Evolutionary conservation across 1,284 basidiomycete species (phyloP), one percentile per base, ranked within the genome.

Genomic region (Cutaneotrichosporon mucoides): DNA sequence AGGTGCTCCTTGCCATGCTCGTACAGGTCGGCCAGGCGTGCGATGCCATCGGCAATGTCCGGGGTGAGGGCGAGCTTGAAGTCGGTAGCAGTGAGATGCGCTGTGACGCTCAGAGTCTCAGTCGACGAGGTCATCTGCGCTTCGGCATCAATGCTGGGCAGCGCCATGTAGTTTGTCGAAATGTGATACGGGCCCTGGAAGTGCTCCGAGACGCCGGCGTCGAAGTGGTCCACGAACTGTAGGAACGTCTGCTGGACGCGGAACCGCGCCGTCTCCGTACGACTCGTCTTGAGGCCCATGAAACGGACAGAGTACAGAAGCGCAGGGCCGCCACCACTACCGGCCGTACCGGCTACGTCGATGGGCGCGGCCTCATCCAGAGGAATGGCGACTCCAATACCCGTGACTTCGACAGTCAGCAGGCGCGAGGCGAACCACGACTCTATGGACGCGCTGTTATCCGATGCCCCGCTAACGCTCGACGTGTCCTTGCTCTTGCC

Each of bases 21-120:
- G 76, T 93, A 95, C 35, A 95, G 89, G 64, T 92, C 89, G 42
- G 91, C 82, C 12, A 95, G 79, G 34, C 88, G 86, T 73, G 88
- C 90, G 5, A 92, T 79, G 66, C 86, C 88, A 63, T 87, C 85
- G 3, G 89, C 85, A 55, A 95, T 87, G 34, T 84, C 84, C 0
- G 92, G 88, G 67, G 93, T 90, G 13, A 96, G 80, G 63, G 92
- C 87, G 40, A 95, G 80, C 55, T 90, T 83, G 75, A 95, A 94
- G 34, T 92, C 92, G 64, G 86, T 90, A 60, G 95, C 89, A 51
- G 84, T 84, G 4, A 89, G 89, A 53, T 82, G 81, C 50, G 91
- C 81, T 72, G 83, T 84, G 36, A 91, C 75, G 54, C 84, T 83
- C 61, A 86, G 84, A 11, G 81, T 80, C 3, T 81, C 76, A 1